Percentiles rank a stretch among this genome's conserved stretches.
Evolutionary conservation across 371 early-diverging fungal genomes (phyloP).

Genomic region (Mortierella sp.): DNA sequence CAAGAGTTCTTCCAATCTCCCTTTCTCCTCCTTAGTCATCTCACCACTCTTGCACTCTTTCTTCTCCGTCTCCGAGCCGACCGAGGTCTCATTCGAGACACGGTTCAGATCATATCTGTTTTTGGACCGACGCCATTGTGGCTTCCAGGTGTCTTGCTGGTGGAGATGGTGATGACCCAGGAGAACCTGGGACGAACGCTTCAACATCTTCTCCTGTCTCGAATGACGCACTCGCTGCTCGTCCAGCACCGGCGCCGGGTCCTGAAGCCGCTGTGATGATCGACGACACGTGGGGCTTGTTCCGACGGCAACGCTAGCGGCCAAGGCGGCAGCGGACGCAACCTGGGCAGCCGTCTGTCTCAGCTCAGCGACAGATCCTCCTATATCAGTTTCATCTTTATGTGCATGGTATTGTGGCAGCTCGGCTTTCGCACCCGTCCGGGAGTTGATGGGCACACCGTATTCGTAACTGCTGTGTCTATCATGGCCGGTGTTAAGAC

Average conservation of each 20-base stretch:
- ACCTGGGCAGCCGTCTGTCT: neutral
- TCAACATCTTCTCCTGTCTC: conserved; percentile 17
- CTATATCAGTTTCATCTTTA: no score
- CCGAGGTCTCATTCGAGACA: neutral
- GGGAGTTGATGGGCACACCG: conserved; percentile 12
- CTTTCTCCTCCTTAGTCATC: conserved; percentile 3
- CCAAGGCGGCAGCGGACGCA: neutral
- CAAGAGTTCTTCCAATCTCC: conserved; percentile 14
- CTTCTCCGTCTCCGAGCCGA: neutral
- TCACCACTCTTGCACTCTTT: neutral
- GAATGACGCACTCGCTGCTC: neutral
- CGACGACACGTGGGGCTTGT: neutral
- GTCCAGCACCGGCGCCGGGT: neutral
- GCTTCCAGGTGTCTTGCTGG: neutral
- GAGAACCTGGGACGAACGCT: conserved; percentile 23
- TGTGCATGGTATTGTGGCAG: no score
- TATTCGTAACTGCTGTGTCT: conserved; percentile 20
- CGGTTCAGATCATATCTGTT: neutral
- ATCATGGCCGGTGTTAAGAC: neutral
- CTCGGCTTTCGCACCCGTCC: conserved; percentile 4
- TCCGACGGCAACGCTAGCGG: neutral
- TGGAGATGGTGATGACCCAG: conserved; percentile 10
- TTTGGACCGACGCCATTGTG: conserved; percentile 2
- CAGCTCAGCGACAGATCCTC: no score
- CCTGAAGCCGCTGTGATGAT: conserved; percentile 1